Conservation (phyloP, 1,139 yeast genomes). For the Spencermartinsiella ligniputridi region DNA sequence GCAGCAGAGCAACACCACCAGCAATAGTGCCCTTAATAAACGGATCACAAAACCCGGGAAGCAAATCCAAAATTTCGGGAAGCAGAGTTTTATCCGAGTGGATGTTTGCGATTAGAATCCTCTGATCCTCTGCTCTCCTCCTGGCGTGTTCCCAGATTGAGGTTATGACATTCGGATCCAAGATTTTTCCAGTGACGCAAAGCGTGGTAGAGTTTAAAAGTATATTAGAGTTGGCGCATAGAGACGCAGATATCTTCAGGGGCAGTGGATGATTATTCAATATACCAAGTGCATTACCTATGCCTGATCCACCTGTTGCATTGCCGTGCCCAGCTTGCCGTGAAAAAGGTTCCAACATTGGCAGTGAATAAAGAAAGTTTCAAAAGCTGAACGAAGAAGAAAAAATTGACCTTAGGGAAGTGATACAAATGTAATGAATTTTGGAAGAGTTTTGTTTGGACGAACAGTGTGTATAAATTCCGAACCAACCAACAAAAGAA, state of each 20-base stretch:
- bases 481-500: too few relatives aligned
- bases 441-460: too few relatives aligned
- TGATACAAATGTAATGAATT: too few relatives aligned
- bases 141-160: constrained; percentile 35
- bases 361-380: too few relatives aligned
- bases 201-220: constrained; percentile 25
- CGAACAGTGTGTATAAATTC: too few relatives aligned
- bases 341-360: too few relatives aligned
- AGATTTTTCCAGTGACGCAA: constrained; percentile 18
- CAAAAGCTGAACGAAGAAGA: too few relatives aligned
- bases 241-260: not conserved
- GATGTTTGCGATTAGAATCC: constrained; percentile 20
- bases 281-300: too few relatives aligned
- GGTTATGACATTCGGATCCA: constrained; percentile 29
- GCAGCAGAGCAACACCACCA: constrained; percentile 27
- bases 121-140: constrained; percentile 36
- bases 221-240: not conserved
- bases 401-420: too few relatives aligned
- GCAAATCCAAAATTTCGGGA: constrained; percentile 21
- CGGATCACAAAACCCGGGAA: constrained; percentile 26
- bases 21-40: constrained; percentile 10
- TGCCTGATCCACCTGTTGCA: not conserved
- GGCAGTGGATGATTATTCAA: too few relatives aligned
- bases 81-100: constrained; percentile 13
- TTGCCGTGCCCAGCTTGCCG: too few relatives aligned